Conservation (phyloP, 495 filamentous ascomycete species). For the Lasiosphaeria ovina region DNA sequence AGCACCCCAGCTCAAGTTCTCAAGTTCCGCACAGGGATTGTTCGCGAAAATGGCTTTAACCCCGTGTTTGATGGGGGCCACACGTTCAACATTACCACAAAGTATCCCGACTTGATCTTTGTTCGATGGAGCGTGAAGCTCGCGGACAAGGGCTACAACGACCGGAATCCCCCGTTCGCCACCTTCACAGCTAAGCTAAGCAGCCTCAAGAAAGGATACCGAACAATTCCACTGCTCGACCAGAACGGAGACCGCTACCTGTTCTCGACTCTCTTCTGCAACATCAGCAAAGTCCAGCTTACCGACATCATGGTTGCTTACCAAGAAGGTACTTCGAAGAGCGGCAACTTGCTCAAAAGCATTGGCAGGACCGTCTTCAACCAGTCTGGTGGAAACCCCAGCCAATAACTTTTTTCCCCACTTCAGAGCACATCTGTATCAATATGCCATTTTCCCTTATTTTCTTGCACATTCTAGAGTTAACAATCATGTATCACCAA, state of each 20-base stretch:
- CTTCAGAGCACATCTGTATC: background rate
- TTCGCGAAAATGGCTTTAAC: slow-evolving; percentile 86
- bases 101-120: slow-evolving; percentile 89
- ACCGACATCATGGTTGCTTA: slow-evolving; percentile 51
- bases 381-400: slow-evolving; percentile 41
- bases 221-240: slow-evolving; percentile 91
- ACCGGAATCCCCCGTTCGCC: slow-evolving; percentile 65
- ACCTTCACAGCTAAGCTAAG: slow-evolving; percentile 89
- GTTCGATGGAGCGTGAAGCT: slow-evolving; percentile 91
- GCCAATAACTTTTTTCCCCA: slow-evolving; percentile 10
- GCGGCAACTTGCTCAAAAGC: slow-evolving; percentile 46
- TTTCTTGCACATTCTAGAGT: slow-evolving; percentile 11
- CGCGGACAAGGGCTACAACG: slow-evolving; percentile 65
- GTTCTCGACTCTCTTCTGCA: slow-evolving; percentile 92
- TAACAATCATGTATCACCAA: slow-evolving; percentile 9
- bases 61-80: slow-evolving; percentile 73
- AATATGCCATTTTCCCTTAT: background rate
- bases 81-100: slow-evolving; percentile 76
- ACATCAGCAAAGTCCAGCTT: slow-evolving; percentile 65
- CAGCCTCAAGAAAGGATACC: slow-evolving; percentile 90
- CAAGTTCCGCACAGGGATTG: slow-evolving; percentile 71
- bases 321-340: slow-evolving; percentile 37
- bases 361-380: slow-evolving; percentile 48
- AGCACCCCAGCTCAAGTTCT: slow-evolving; percentile 52
- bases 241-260: slow-evolving; percentile 84